Evolutionary conservation across 2,329 filamentous ascomycete species (phyloP).

Genomic region (Alternaria burnsii): DNA sequence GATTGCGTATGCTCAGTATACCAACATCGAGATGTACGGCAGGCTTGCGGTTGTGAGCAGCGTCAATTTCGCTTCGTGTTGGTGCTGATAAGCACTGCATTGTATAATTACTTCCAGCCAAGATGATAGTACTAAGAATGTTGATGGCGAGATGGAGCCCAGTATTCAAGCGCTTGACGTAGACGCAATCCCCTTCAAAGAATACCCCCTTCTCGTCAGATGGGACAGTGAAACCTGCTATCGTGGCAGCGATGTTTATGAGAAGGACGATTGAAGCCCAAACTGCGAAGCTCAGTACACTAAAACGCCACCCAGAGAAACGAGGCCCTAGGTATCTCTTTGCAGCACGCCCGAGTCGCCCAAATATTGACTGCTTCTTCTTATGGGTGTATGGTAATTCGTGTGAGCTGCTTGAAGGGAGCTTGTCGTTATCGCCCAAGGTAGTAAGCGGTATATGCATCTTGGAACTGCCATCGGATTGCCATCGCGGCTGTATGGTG

Average conservation of each 20-base stretch:
- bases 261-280: conserved; percentile 14
- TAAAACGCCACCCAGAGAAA: conserved; percentile 25
- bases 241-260: not conserved
- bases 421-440: too few relatives aligned
- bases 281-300: conserved; percentile 21
- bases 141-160: not conserved
- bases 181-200: too few relatives aligned
- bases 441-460: not conserved
- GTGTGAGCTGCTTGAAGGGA: not conserved
- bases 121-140: not conserved
- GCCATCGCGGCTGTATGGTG: not conserved
- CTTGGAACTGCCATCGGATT: not conserved
- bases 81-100: conserved; percentile 63
- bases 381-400: not conserved
- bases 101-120: conserved; percentile 25
- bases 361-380: not conserved
- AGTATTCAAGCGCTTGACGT: not conserved
- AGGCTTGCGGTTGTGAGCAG: conserved; percentile 52
- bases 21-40: conserved; percentile 35
- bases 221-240: not conserved
- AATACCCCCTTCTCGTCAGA: too few relatives aligned
- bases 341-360: not conserved
- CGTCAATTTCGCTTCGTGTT: conserved; percentile 59
- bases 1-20: conserved; percentile 30
- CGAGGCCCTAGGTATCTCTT: conserved; percentile 10